phyloP scores from a whole-genome alignment of 2,329 filamentous ascomycete species.

The Trichoderma breve region DNA sequence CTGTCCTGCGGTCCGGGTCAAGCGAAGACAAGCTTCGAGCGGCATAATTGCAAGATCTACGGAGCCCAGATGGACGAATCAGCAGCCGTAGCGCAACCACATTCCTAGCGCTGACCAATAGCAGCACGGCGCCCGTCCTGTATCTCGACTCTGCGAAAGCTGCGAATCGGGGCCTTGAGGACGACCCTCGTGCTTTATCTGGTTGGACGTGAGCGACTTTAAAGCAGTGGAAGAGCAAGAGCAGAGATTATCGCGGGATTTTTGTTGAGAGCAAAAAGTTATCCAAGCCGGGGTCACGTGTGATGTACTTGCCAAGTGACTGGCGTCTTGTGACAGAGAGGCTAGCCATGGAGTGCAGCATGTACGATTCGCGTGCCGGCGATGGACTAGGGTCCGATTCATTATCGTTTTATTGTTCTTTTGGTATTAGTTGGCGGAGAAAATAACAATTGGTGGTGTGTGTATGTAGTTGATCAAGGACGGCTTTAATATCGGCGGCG shows the following conservation, averaged over 20 bases:
- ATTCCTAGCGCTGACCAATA: conserved; percentile 23
- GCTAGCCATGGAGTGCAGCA: conserved; percentile 14
- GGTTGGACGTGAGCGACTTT: conserved; percentile 14
- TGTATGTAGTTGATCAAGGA: not conserved
- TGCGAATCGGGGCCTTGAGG: conserved; percentile 10
- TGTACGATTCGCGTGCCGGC: conserved; percentile 17
- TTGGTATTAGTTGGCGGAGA: not conserved
- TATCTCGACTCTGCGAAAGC: not conserved
- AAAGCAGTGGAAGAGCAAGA: not conserved
- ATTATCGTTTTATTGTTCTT: not conserved
- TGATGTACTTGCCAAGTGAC: not conserved
- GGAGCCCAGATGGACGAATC: conserved; percentile 22
- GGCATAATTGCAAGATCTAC: not conserved
- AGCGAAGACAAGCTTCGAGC: not conserved
- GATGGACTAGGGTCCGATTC: not conserved
- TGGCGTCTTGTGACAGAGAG: not conserved
- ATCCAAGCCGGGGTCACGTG: not conserved
- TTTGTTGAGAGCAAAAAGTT: not conserved
- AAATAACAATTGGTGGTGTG: not conserved
- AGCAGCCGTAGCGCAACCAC: conserved; percentile 22
- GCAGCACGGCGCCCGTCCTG: not conserved
- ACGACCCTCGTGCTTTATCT: conserved; percentile 18
- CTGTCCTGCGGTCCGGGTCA: not conserved
- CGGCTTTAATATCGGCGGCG: not conserved
- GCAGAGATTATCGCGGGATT: not conserved